These are phyloP conservation scores for Iris macrosiphon DNA, from an alignment of 106 monocot genomes.

Conservation along the genomic window DNA sequence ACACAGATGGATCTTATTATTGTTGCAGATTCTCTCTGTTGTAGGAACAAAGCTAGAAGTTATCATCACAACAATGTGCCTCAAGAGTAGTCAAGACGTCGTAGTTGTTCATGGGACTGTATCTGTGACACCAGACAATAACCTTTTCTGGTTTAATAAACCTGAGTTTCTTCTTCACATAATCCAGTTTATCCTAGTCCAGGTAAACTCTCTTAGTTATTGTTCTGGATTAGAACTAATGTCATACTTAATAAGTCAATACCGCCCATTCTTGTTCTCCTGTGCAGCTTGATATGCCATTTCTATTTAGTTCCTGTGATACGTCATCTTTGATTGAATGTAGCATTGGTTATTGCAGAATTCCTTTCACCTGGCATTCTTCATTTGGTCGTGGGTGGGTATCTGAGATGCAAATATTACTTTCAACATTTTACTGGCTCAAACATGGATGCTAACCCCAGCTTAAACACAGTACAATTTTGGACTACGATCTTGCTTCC, in stretches of 20 bases:
- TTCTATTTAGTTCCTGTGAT: no score
- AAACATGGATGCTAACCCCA: not conserved
- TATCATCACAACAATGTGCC: constrained; percentile 25
- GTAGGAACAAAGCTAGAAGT: constrained; percentile 37
- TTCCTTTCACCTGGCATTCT: constrained; percentile 21
- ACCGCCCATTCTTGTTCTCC: not conserved
- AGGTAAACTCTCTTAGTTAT: no score
- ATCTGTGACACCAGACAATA: constrained; percentile 18
- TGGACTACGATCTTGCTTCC: constrained; percentile 39
- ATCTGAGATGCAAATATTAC: not conserved
- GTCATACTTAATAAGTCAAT: not conserved
- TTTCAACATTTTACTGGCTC: not conserved
- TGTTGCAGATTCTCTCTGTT: constrained; percentile 31
- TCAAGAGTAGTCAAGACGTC: constrained; percentile 8
- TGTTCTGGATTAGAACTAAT: not conserved
- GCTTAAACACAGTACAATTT: constrained; percentile 39
- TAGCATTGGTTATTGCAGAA: constrained; percentile 14
- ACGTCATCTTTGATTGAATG: no score
- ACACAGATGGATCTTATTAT: no score
- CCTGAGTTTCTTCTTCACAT: constrained; percentile 19
- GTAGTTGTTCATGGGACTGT: constrained; percentile 16
- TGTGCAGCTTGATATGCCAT: not conserved
- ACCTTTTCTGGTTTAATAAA: constrained; percentile 31
- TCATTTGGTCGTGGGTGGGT: constrained; percentile 15
- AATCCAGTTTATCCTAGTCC: constrained; percentile 31